Base-by-base conservation (phyloP, 1,284 basidiomycete species). In the Salmacisia buchloeana region DNA sequence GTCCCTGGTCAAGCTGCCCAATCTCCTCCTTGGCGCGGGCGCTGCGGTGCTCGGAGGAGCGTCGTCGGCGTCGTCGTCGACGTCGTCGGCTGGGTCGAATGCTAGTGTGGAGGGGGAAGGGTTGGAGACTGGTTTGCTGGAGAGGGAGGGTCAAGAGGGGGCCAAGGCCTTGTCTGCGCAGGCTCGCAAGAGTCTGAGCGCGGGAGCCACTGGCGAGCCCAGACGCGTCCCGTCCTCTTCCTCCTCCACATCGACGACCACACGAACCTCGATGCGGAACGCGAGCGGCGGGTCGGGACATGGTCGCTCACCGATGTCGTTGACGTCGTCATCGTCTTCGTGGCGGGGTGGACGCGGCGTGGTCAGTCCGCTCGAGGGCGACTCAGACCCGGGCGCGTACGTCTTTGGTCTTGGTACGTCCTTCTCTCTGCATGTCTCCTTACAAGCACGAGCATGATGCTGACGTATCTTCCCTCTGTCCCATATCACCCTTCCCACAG, bases 401-500 rank as follows among this genome's bases (percentile, higher is more conserved):
- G 49, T 54, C 25, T 54, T 54, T 54, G 49, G 49, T 7, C 49
- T 54, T 31, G 49, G 41, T 43, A 43, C 41, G 41, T 43, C 23
- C 23, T 18, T 43, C 23, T 5, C 23, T n/a, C 23, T 43, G 18
- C 23, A 13, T 43, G 18, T 43, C 18, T 5, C n/a, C n/a, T n/a
- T n/a, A n/a, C n/a, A n/a, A n/a, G n/a, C n/a, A n/a, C n/a, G n/a
- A n/a, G n/a, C n/a, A n/a, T n/a, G n/a, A n/a, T n/a, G 10, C 41
- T 43, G 12, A 2, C 7, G 18, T 12, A n/a, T 9, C 39, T 9
- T 43, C 18, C 18, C 7, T n/a, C 39, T 43, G 6, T 43, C 18
- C 15, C 6, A 12, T 43, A 15, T 43, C 10, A 43, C 15, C 41
- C 12, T 43, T 7, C 7, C 15, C 35, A 9, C 77, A 1, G 76